These are phyloP conservation scores for Pouteria glomerata DNA, from an alignment of 148 eudicot species.

Conservation along the genomic window DNA sequence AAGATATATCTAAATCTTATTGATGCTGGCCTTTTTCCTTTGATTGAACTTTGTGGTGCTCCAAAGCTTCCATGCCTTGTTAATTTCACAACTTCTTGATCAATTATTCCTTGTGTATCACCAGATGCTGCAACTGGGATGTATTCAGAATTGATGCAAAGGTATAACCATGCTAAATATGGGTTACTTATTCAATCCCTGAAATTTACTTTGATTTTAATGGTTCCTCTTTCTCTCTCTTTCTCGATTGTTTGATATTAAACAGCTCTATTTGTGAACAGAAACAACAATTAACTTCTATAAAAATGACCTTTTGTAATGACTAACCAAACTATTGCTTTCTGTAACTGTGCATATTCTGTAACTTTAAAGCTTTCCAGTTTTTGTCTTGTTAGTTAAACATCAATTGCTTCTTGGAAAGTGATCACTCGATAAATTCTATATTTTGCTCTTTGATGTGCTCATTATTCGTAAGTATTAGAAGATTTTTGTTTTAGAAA, in stretches of 20 bases:
- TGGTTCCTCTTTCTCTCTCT: not conserved
- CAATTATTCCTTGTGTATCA: constrained; percentile 6
- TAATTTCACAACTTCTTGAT: not conserved
- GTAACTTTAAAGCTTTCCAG: not conserved
- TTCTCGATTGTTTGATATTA: not conserved
- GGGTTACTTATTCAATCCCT: not conserved
- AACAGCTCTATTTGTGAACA: not conserved
- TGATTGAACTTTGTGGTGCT: not conserved
- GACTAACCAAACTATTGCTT: not conserved
- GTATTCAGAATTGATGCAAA: constrained; percentile 72
- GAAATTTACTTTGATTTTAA: not conserved
- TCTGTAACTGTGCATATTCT: not conserved
- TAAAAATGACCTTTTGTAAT: not conserved
- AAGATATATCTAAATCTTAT: constrained; percentile 24
- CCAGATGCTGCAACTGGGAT: constrained; percentile 95
- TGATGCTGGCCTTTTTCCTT: not conserved
- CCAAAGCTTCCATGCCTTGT: not conserved
- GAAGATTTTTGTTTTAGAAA: not conserved
- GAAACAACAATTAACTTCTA: not conserved
- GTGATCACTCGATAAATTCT: not conserved
- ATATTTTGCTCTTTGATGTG: not conserved
- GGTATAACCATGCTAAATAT: constrained; percentile 27
- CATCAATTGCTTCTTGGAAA: not conserved
- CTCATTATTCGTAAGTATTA: not conserved
- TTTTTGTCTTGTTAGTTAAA: not conserved